phyloP scores from a whole-genome alignment of 805 yeast genomes.

The Starmerella roubikii region DNA sequence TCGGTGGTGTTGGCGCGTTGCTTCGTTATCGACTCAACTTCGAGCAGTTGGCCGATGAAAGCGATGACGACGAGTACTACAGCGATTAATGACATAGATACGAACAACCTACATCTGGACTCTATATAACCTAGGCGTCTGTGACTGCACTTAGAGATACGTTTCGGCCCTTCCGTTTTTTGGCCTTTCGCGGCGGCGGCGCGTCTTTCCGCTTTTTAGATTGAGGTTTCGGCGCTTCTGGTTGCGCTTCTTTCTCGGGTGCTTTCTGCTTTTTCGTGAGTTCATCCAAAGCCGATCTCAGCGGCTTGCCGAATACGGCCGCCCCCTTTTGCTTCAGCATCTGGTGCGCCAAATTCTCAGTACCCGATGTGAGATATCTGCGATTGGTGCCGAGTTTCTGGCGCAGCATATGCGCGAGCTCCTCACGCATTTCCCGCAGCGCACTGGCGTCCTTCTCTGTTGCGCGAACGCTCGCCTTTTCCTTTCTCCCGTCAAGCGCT shows the following conservation, averaged over 20 bases:
- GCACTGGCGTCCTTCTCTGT: constrained; percentile 2
- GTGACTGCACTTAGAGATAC: background rate
- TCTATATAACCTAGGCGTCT: background rate
- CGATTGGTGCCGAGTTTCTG: constrained; percentile 21
- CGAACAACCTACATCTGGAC: background rate
- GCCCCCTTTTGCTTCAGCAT: constrained; percentile 17
- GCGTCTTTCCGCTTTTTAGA: background rate
- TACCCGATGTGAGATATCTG: constrained; percentile 25
- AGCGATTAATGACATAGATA: constrained; percentile 30
- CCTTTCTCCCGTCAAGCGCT: constrained; percentile 26
- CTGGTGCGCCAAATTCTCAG: constrained; percentile 25
- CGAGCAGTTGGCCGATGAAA: constrained; percentile 82
- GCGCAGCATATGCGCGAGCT: constrained; percentile 20
- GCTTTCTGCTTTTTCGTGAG: constrained; percentile 5
- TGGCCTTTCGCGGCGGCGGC: background rate
- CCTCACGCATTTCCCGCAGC: constrained; percentile 13
- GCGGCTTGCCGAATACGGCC: constrained; percentile 15
- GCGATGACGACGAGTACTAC: constrained; percentile 83
- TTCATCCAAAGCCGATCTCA: constrained; percentile 18
- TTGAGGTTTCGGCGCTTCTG: no score
- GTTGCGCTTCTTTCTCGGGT: background rate
- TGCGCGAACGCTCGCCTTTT: constrained; percentile 27
- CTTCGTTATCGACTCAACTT: constrained; percentile 94
- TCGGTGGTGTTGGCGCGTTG: constrained; percentile 97
- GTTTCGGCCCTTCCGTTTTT: background rate